Evolutionary conservation across 306 rosid species (phyloP).

Genomic region (Calophaca sinica): DNA sequence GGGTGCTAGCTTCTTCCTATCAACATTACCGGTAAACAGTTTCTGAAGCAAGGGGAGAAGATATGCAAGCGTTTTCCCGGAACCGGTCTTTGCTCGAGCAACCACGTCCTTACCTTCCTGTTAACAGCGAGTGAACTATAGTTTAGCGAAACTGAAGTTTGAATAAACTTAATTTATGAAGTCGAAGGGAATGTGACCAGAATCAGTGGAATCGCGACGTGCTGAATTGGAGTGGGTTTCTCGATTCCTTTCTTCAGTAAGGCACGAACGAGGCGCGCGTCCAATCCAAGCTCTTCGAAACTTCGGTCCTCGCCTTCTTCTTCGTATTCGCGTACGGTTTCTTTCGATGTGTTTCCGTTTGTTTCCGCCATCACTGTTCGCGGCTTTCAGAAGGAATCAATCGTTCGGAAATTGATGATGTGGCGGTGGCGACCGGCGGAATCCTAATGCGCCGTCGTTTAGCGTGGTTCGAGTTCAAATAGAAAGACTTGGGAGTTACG

Average conservation of each 20-base stretch:
- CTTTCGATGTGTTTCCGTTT: conserved; percentile 40
- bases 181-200: conserved; percentile 39
- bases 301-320: conserved; percentile 50
- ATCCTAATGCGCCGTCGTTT: conserved; percentile 31
- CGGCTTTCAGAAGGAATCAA: neutral
- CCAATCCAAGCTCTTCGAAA: conserved; percentile 78
- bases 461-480: neutral
- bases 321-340: conserved; percentile 34
- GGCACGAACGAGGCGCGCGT: conserved; percentile 68
- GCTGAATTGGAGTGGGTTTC: conserved; percentile 89
- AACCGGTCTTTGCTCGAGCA: conserved; percentile 95
- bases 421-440: conserved; percentile 3
- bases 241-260: conserved; percentile 59
- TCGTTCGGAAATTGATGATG: neutral
- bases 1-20: conserved; percentile 74
- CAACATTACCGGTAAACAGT: conserved; percentile 56
- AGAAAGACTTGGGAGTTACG: neutral
- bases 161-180: neutral
- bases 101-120: conserved; percentile 98
- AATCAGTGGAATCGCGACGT: conserved; percentile 79
- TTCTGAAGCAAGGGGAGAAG: conserved; percentile 94
- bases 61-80: conserved; percentile 93
- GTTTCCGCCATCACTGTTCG: conserved; percentile 42
- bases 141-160: neutral
- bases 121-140: conserved; percentile 4